Evolutionary conservation across 1,284 basidiomycete species (phyloP).

Genomic region (Termitomyces sp.): DNA sequence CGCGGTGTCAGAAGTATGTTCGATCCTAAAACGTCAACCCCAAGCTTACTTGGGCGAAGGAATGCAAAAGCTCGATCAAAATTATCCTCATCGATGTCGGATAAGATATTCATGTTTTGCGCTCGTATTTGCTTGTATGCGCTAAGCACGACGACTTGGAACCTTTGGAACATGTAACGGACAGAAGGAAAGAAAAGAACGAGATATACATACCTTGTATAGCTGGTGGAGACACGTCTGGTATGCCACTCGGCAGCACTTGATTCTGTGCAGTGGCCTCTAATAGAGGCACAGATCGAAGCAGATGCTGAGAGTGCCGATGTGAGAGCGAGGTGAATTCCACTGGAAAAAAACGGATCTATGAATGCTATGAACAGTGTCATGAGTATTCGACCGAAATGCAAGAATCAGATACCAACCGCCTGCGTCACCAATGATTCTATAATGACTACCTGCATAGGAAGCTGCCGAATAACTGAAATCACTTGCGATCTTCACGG

Average conservation of each 20-base stretch:
- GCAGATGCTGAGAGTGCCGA: conserved; percentile 58
- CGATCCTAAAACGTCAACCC: neutral
- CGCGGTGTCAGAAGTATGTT: neutral
- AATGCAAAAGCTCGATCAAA: conserved; percentile 64
- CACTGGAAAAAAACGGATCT: conserved; percentile 71
- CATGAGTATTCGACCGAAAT: conserved; percentile 2
- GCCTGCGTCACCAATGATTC: conserved; percentile 70
- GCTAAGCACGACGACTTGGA: conserved; percentile 68
- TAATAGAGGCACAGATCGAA: conserved; percentile 58
- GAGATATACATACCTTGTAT: conserved; percentile 40
- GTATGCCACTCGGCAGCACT: conserved; percentile 57
- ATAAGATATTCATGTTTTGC: conserved; percentile 51
- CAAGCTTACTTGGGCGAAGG: conserved; percentile 49
- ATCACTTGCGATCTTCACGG: conserved; percentile 47
- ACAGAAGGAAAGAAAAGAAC: neutral
- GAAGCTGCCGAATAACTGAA: conserved; percentile 65
- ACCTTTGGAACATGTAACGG: conserved; percentile 32
- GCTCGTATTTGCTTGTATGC: conserved; percentile 70
- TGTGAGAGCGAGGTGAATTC: conserved; percentile 64
- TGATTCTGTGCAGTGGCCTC: conserved; percentile 50
- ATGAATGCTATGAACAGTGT: conserved; percentile 50
- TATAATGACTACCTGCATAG: conserved; percentile 56
- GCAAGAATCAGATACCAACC: conserved; percentile 34
- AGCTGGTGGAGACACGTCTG: conserved; percentile 54
- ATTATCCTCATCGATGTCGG: conserved; percentile 60